Percentiles rank a stretch among this genome's conserved stretches.
These are phyloP conservation scores for Gossypium trilobum DNA, from an alignment of 441 rosid species.

Conservation along the genomic window DNA sequence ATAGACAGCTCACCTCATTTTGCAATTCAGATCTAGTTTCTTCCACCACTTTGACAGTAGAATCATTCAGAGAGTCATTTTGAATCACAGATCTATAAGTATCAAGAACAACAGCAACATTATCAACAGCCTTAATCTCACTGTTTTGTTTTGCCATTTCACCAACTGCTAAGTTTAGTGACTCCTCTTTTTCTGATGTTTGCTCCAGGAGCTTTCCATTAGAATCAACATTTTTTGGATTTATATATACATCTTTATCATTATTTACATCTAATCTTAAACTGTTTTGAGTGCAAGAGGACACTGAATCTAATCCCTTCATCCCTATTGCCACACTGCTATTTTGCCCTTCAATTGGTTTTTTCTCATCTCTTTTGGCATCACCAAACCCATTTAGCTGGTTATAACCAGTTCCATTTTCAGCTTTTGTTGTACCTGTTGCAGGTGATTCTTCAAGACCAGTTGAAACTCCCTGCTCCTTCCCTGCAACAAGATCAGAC, in stretches of 20 bases:
- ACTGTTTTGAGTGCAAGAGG: constrained; percentile 54
- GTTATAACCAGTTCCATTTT: constrained; percentile 30
- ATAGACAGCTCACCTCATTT: constrained; percentile 36
- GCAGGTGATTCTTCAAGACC: constrained; percentile 31
- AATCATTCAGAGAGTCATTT: constrained; percentile 30
- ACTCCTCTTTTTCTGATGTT: constrained; percentile 38
- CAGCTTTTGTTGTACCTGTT: constrained; percentile 30
- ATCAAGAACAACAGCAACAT: constrained; percentile 23
- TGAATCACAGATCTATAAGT: constrained; percentile 23
- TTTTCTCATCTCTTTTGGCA: constrained; percentile 29
- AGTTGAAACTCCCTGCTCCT: constrained; percentile 35
- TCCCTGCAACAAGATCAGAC: constrained; percentile 31
- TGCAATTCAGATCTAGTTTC: constrained; percentile 34
- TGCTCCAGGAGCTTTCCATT: constrained; percentile 31
- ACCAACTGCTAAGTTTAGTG: constrained; percentile 29
- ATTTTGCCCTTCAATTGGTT: constrained; percentile 33
- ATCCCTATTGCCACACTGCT: constrained; percentile 30
- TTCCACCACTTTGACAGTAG: constrained; percentile 39
- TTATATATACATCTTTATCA: constrained; percentile 34
- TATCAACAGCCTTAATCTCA: constrained; percentile 31
- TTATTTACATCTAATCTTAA: constrained; percentile 46
- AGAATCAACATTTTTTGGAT: constrained; percentile 32
- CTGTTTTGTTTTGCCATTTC: constrained; percentile 36
- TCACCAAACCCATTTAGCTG: constrained; percentile 41
- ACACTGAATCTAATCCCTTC: constrained; percentile 55